Base-by-base conservation (phyloP, 1,139 yeast genomes). In the Candida gigantensis region DNA sequence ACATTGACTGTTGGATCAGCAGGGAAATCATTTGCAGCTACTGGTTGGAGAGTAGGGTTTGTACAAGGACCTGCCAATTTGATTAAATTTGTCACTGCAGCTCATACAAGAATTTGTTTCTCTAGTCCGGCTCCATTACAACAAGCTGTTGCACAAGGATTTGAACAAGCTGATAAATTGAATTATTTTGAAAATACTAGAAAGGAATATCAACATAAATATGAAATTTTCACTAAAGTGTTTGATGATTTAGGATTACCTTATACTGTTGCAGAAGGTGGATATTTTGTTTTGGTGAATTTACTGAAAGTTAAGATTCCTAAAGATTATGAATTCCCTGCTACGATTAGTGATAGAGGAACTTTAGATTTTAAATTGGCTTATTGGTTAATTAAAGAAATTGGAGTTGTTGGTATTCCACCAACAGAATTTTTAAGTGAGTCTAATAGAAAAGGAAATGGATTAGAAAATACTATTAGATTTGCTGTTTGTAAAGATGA, bases 11-110 rank as follows among this genome's bases (percentile, higher is more conserved):
- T 92, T 13, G 97, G 97, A 0, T 87, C 96, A 20, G 98, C 97
- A 5, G 98, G 98, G 43, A 92, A 92, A 63, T 82, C 96, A 0
- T 92, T 92, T 67, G 95, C 96, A 17, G 96, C 96, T 28, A 92
- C 98, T 17, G 98, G 98, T 39, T 92, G 97, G 97, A 81, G 98
- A 68, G 78, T 92, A 37, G 98, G 98, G 36, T 92, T 95, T 92
- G 75, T 90, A 26, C 83, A 90, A 45, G 97, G 97, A 5, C 84
- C 86, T 36, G 74, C 86, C n/a, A 84, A 83, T 17, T 69, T 90
- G 49, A 73, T 92, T 52, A 80, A 83, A 47, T 87, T 85, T 56
- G 95, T 83, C 3, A 75, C 89, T 7, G 80, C 87, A 24, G 98
- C 97, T 1, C 96, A 92, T 60, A 88, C 96, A 2, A 78, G 98